Percentiles rank a stretch among this genome's conserved stretches.
phyloP scores from a whole-genome alignment of 371 early-diverging fungal species.

The Massospora cicadina region DNA sequence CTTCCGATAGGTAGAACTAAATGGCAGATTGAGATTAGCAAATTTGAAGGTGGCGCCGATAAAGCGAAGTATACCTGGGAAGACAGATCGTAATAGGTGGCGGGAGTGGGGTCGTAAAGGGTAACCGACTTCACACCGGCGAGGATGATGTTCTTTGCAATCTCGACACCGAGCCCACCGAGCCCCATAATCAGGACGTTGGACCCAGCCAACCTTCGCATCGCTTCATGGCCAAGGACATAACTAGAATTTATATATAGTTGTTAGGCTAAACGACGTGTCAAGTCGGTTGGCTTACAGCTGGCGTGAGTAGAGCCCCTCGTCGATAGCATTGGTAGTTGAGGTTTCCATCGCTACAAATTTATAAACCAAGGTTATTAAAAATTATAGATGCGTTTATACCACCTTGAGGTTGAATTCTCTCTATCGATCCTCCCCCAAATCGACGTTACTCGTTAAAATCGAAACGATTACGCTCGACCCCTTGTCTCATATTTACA shows the following conservation, averaged over 20 bases:
- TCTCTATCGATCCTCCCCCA: too few species aligned
- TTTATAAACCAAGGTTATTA: too few species aligned
- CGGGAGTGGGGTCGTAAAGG: constrained; percentile 70
- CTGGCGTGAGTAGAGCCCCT: constrained; percentile 92
- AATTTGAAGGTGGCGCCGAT: not conserved
- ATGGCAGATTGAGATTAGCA: constrained; percentile 13
- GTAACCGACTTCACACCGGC: constrained; percentile 98
- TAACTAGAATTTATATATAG: constrained; percentile 41
- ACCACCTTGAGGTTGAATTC: too few species aligned
- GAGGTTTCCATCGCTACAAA: not conserved
- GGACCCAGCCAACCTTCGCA: constrained; percentile 94
- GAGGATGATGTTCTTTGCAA: constrained; percentile 97
- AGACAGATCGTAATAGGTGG: constrained; percentile 71
- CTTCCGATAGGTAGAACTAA: constrained; percentile 84
- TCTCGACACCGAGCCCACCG: constrained; percentile 96
- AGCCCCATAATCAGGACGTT: constrained; percentile 95
- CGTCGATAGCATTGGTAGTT: constrained; percentile 45
- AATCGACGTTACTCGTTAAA: too few species aligned
- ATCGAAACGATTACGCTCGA: too few species aligned
- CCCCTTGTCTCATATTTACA: too few species aligned
- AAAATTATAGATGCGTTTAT: too few species aligned
- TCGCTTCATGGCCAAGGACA: constrained; percentile 98
- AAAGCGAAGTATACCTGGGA: constrained; percentile 46
- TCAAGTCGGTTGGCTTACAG: constrained; percentile 48
- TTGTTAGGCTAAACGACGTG: constrained; percentile 3